phyloP scores from a whole-genome alignment of 2,329 filamentous ascomycete genomes.

The Monilinia aucupariae region DNA sequence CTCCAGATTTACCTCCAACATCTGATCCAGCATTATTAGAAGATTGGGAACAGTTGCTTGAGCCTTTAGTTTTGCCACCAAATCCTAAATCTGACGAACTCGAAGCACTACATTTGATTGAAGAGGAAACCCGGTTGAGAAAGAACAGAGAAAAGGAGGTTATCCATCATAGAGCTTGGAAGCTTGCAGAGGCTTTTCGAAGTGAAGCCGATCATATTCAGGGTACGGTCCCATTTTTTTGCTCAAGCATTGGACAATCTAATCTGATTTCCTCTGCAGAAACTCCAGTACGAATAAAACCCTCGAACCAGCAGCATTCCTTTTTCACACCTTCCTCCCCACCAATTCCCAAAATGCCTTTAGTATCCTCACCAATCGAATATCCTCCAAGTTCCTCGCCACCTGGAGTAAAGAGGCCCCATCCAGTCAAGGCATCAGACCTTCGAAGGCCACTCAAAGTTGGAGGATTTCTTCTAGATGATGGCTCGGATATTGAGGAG shows the following conservation, averaged over 20 bases:
- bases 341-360: conserved; percentile 44
- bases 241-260: neutral
- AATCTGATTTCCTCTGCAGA: neutral
- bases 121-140: conserved; percentile 38
- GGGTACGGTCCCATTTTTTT: conserved; percentile 20
- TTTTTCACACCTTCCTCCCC: conserved; percentile 9
- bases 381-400: conserved; percentile 33
- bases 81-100: conserved; percentile 43
- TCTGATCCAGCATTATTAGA: conserved; percentile 27
- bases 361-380: conserved; percentile 53
- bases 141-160: conserved; percentile 43
- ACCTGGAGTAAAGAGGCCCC: conserved; percentile 37
- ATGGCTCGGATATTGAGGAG: conserved; percentile 39
- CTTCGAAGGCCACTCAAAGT: conserved; percentile 36
- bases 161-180: conserved; percentile 48
- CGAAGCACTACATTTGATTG: conserved; percentile 40
- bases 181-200: conserved; percentile 42
- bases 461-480: conserved; percentile 43
- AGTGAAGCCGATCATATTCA: conserved; percentile 42
- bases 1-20: conserved; percentile 25
- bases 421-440: conserved; percentile 35
- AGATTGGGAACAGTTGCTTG: conserved; percentile 25
- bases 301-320: conserved; percentile 9
- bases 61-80: conserved; percentile 18
- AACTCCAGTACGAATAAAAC: conserved; percentile 6